Conservation (phyloP, 805 yeast genomes). For the Starmerella asiatica region DNA sequence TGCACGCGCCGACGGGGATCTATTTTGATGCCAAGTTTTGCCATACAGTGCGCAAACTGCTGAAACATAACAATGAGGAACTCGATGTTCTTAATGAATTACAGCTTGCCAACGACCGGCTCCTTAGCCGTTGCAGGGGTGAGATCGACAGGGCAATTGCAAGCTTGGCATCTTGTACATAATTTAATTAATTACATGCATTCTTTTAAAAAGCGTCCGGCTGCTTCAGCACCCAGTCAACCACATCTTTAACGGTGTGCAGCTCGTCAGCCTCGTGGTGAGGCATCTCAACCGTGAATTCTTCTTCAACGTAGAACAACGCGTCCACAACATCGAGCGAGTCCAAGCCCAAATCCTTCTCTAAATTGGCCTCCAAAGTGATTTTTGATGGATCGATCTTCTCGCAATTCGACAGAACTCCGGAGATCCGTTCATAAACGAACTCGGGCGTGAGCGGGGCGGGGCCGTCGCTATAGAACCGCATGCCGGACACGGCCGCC, state of each 20-base stretch:
- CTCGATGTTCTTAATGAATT: slow-evolving; percentile 4
- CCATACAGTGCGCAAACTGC: slow-evolving; percentile 2
- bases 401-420: slow-evolving; percentile 54
- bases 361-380: slow-evolving; percentile 31
- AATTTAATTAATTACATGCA: too few species aligned
- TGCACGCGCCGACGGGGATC: slow-evolving; percentile 5
- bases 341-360: slow-evolving; percentile 64
- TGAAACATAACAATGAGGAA: slow-evolving; percentile 7
- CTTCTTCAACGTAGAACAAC: slow-evolving; percentile 89
- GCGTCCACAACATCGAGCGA: slow-evolving; percentile 91
- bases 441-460: slow-evolving; percentile 57
- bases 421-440: slow-evolving; percentile 66
- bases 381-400: slow-evolving; percentile 34
- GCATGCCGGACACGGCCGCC: slow-evolving; percentile 1
- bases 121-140: not conserved
- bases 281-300: slow-evolving; percentile 36
- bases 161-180: too few species aligned
- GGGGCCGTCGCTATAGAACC: slow-evolving; percentile 30
- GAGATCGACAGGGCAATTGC: too few species aligned
- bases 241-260: slow-evolving; percentile 83
- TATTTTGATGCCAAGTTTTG: slow-evolving; percentile 10
- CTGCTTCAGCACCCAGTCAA: slow-evolving; percentile 60
- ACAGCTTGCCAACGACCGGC: slow-evolving; percentile 2
- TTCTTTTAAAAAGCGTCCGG: slow-evolving; percentile 26
- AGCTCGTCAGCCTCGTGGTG: slow-evolving; percentile 74